Percentiles rank a stretch among this genome's conserved stretches.
Evolutionary conservation across 2,329 filamentous ascomycete species (phyloP).

Genomic region (Blastomyces gilchristii): DNA sequence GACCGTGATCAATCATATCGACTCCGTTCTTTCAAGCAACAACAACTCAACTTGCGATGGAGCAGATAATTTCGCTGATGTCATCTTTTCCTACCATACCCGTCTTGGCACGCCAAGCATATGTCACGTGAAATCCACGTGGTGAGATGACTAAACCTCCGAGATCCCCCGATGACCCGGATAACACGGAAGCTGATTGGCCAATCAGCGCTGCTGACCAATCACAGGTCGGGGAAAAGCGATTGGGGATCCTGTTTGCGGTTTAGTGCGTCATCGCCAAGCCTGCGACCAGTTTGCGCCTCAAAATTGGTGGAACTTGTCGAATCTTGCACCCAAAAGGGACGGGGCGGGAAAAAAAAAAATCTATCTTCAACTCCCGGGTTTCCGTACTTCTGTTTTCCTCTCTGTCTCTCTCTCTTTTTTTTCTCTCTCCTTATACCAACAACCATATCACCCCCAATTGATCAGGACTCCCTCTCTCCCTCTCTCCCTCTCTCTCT

Average conservation of each 20-base stretch:
- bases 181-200: conserved; percentile 10
- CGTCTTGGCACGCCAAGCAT: background rate
- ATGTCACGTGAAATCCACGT: background rate
- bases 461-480: background rate
- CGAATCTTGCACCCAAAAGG: background rate
- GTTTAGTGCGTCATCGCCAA: conserved; percentile 7
- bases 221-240: conserved; percentile 6
- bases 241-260: background rate
- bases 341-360: background rate
- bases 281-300: conserved; percentile 6
- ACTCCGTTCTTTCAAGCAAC: background rate
- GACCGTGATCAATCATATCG: background rate
- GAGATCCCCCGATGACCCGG: background rate
- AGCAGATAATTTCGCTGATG: background rate
- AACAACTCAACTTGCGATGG: too few relatives aligned
- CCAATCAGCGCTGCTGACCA: background rate
- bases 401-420: conserved; percentile 13
- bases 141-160: background rate
- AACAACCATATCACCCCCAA: background rate
- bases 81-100: background rate
- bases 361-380: conserved; percentile 9
- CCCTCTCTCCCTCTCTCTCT: too few relatives aligned
- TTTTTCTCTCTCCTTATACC: background rate
- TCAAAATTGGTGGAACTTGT: background rate
- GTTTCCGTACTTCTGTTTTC: conserved; percentile 7